Conservation (phyloP, 129 eudicot species). For the Escallonia rubra region DNA sequence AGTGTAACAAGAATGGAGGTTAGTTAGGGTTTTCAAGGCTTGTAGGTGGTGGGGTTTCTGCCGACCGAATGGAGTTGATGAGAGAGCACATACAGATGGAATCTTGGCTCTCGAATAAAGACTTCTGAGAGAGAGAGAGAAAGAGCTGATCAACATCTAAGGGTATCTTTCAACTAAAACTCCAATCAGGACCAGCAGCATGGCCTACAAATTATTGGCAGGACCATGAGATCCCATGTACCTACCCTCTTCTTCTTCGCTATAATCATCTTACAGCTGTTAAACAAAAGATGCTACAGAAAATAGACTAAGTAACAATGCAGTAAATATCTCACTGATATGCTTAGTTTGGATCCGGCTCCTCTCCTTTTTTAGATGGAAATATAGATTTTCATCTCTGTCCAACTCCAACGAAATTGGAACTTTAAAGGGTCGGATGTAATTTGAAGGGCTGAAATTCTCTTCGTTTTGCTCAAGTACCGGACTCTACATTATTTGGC, state of each 20-base stretch:
- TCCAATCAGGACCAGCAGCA: constrained; percentile 15
- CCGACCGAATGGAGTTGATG: constrained; percentile 21
- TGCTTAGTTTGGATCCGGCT: too few species aligned
- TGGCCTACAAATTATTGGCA: constrained; percentile 31
- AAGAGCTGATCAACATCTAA: constrained; percentile 14
- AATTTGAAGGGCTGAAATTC: too few species aligned
- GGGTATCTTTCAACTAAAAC: constrained; percentile 9
- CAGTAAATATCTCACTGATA: too few species aligned
- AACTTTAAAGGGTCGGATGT: too few species aligned
- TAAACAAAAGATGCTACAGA: too few species aligned
- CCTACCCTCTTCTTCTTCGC: constrained; percentile 1
- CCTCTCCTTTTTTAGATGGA: too few species aligned
- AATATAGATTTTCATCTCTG: too few species aligned
- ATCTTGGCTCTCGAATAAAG: constrained; percentile 7
- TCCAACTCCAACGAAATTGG: too few species aligned
- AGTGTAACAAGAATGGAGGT: constrained; percentile 1
- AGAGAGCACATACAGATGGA: background rate
- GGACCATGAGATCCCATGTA: constrained; percentile 21
- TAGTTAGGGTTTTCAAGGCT: background rate
- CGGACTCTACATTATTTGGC: too few species aligned
- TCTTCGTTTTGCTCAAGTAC: too few species aligned
- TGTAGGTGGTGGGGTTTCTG: constrained; percentile 20
- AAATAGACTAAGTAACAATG: too few species aligned
- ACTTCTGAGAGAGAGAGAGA: constrained; percentile 6
- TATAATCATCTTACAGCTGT: too few species aligned